Conservation (phyloP, 495 filamentous ascomycete species). For the Rhizodiscina lignyota region DNA sequence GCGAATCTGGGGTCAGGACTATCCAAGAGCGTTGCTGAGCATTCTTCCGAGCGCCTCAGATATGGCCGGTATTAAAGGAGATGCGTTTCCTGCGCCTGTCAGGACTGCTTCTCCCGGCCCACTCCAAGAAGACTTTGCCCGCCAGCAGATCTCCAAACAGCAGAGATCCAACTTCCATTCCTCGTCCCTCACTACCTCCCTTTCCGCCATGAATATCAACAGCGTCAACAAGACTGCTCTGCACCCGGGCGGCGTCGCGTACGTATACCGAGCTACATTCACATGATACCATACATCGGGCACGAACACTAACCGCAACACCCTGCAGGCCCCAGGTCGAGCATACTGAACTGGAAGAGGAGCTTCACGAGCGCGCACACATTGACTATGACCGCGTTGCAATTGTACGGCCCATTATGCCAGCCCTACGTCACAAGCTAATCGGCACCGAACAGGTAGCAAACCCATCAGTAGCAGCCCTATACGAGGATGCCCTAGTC, state of each 20-base stretch:
- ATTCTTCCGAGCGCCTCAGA: not conserved
- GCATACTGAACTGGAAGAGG: constrained; percentile 93
- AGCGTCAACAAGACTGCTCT: constrained; percentile 79
- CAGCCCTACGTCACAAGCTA: constrained; percentile 11
- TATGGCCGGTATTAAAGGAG: constrained; percentile 13
- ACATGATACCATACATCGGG: too few relatives aligned
- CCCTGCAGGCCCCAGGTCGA: constrained; percentile 52
- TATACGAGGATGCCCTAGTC: constrained; percentile 98
- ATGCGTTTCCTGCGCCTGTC: constrained; percentile 24
- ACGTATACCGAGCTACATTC: too few relatives aligned
- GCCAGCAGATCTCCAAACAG: constrained; percentile 44
- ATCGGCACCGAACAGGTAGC: too few relatives aligned
- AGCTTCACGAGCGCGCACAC: constrained; percentile 94
- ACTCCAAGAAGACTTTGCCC: constrained; percentile 38
- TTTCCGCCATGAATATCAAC: constrained; percentile 51
- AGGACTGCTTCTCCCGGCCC: constrained; percentile 32
- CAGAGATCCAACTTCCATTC: constrained; percentile 48
- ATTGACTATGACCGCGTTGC: constrained; percentile 98
- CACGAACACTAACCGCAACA: too few relatives aligned
- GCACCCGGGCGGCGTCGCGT: constrained; percentile 87
- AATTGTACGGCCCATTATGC: constrained; percentile 47
- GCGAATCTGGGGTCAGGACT: too few relatives aligned
- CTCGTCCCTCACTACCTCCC: constrained; percentile 36
- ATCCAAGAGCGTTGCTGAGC: too few relatives aligned
- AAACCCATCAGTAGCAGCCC: constrained; percentile 78